phyloP scores from a whole-genome alignment of 495 filamentous ascomycete species.

The Filosporella fistucella region DNA sequence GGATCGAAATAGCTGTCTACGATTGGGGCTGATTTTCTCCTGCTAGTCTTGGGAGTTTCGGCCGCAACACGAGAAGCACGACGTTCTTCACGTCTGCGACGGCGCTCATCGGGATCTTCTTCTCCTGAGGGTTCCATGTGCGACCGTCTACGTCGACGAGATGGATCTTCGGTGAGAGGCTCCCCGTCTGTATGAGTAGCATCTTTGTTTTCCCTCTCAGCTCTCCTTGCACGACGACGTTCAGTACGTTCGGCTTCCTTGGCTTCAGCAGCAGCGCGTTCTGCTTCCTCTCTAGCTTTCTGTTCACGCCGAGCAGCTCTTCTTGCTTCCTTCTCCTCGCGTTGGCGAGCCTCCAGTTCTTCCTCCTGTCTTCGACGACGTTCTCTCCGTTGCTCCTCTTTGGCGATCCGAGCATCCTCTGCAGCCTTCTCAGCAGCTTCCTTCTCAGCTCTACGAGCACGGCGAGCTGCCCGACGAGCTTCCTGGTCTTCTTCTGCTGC shows the following conservation, averaged over 20 bases:
- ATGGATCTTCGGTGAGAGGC: slow-evolving; percentile 12
- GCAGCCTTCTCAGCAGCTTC: slow-evolving; percentile 31
- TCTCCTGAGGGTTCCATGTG: slow-evolving; percentile 24
- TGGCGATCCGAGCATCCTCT: slow-evolving; percentile 47
- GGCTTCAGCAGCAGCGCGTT: slow-evolving; percentile 24
- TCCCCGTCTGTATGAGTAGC: slow-evolving; percentile 19
- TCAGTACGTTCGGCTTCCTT: slow-evolving; percentile 25
- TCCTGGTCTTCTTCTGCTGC: slow-evolving; percentile 44
- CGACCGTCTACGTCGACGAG: slow-evolving; percentile 17
- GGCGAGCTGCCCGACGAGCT: slow-evolving; percentile 47
- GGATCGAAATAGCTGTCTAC: slow-evolving; percentile 40
- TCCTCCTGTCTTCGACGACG: slow-evolving; percentile 27
- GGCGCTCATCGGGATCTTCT: slow-evolving; percentile 48
- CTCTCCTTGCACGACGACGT: slow-evolving; percentile 16
- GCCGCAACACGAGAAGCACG: slow-evolving; percentile 32
- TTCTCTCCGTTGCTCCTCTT: slow-evolving; percentile 32
- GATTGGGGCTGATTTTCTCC: slow-evolving; percentile 33
- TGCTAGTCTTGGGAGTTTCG: slow-evolving; percentile 22
- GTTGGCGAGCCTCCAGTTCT: slow-evolving; percentile 36
- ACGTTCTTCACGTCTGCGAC: slow-evolving; percentile 42
- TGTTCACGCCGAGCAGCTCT: slow-evolving; percentile 38
- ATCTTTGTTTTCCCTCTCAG: slow-evolving; percentile 16
- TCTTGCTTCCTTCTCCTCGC: slow-evolving; percentile 46
- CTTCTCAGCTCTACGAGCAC: slow-evolving; percentile 38
- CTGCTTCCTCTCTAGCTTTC: slow-evolving; percentile 28